Conservation (phyloP, 768 basidiomycete species). For the Pisolithus orientalis region DNA sequence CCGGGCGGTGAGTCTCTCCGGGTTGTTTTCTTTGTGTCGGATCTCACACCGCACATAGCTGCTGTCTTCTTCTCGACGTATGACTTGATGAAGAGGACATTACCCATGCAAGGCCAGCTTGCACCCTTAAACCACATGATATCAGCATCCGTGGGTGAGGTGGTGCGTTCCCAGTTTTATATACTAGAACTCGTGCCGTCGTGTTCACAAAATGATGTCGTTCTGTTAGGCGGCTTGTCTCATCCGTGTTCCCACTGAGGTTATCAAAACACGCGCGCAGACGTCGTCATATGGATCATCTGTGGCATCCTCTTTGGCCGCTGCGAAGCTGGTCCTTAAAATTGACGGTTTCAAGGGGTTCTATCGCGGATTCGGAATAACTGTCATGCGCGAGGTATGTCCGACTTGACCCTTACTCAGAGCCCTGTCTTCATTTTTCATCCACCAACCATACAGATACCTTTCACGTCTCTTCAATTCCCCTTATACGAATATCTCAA, state of each 20-base stretch:
- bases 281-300: constrained; percentile 67
- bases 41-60: constrained; percentile 42
- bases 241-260: constrained; percentile 91
- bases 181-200: constrained; percentile 8
- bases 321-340: constrained; percentile 48
- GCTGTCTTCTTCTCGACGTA: constrained; percentile 95
- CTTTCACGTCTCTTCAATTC: constrained; percentile 94
- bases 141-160: constrained; percentile 55
- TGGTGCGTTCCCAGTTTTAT: constrained; percentile 33
- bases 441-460: constrained; percentile 54
- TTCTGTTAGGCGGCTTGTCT: constrained; percentile 70
- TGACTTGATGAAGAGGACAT: constrained; percentile 74
- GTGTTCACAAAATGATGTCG: constrained; percentile 4
- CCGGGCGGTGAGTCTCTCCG: constrained; percentile 69
- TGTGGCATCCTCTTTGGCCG: constrained; percentile 52
- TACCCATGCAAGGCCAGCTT: constrained; percentile 58
- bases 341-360: constrained; percentile 72
- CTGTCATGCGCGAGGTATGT: constrained; percentile 60
- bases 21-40: not conserved
- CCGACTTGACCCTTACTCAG: not conserved
- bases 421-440: constrained; percentile 3
- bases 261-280: constrained; percentile 91
- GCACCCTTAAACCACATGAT: constrained; percentile 59
- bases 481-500: constrained; percentile 92
- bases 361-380: constrained; percentile 82